Conservation (phyloP, 2,329 filamentous ascomycete genomes). For the Harringtonia aguacate region DNA sequence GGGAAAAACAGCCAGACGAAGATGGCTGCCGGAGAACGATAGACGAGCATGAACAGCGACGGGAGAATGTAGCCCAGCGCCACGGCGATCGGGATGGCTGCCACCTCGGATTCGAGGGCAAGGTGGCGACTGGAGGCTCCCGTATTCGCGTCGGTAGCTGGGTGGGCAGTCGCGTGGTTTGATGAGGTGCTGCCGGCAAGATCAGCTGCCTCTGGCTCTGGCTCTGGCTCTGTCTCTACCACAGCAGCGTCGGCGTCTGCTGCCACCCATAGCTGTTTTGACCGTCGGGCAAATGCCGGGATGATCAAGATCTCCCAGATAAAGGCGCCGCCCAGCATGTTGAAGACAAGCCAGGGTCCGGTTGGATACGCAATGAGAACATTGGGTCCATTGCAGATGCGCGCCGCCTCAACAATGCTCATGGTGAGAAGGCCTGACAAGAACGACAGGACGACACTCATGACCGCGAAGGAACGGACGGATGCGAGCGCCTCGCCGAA, state of each 20-base stretch:
- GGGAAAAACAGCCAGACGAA: conserved; percentile 42
- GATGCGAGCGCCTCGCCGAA: conserved; percentile 31
- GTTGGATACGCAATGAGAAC: conserved; percentile 23
- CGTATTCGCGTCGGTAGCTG: conserved; percentile 6
- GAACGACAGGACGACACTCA: conserved; percentile 32
- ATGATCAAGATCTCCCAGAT: conserved; percentile 41
- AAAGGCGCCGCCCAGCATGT: conserved; percentile 36
- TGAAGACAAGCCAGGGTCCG: conserved; percentile 33
- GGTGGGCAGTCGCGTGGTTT: background rate
- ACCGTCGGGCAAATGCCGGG: conserved; percentile 35
- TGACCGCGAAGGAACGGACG: conserved; percentile 26
- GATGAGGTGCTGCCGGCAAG: background rate
- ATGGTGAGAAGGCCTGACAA: conserved; percentile 37
- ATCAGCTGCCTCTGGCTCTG: conserved; percentile 10
- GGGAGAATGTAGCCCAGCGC: conserved; percentile 36
- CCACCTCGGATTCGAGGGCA: conserved; percentile 35
- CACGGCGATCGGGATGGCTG: conserved; percentile 42
- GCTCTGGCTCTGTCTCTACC: conserved; percentile 5
- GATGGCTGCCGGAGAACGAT: conserved; percentile 25
- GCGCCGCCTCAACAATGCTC: conserved; percentile 36
- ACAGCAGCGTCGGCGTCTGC: conserved; percentile 3
- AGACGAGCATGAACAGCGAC: conserved; percentile 33
- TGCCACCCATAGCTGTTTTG: conserved; percentile 23
- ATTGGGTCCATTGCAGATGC: conserved; percentile 24
- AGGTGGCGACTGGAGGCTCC: conserved; percentile 25